Base-by-base conservation (phyloP, 2,329 filamentous ascomycete genomes). In the Escovopsis weberi region DNA sequence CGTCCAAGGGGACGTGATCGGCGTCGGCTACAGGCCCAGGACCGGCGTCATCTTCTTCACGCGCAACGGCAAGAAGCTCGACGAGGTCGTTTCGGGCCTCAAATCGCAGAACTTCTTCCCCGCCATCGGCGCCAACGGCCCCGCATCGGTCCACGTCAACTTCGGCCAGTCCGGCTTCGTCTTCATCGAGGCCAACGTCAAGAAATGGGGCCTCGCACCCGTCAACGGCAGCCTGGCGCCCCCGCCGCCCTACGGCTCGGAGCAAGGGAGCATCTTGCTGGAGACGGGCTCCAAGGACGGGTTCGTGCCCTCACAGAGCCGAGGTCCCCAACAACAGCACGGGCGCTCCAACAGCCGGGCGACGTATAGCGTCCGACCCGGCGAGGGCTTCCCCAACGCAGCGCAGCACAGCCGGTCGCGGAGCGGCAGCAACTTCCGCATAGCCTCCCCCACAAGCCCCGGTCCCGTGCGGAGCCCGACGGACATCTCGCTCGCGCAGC, bases 161-260 rank as follows among this genome's bases (percentile, higher is more conserved):
- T 93, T 98, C 59, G 91, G 91, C 7, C 91, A 98, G 60, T 85
- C 91, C 56, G 91, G 91, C 32, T 98, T 96, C 57, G 91, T 98
- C 39, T 98, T 96, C 57, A 96, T 98, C 53, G 91, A 98, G 64
- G 91, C 89, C 48, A 98, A 98, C 55, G 91, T 98, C 47, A 98
- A 98, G 77, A 98, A 96, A 70, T 98, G 91, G 91, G 91, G 91
- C 2, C 69, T 98, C 43, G 91, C 91, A 39, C 91, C 91, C 5
- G 93, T 93, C 74, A 95, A 86, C 2, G 91, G 91, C 45, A 94
- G 86, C 55, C 71, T 98, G 46, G 91, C 91, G 26, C 91, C 91
- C 12, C 91, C 91, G 37, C 91, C 91, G 40, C 91, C 91, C 2
- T 98, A 98, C 58, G 91, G 91, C 39, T 94, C 86, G 48, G 91